These are phyloP conservation scores for Ogataea hybrid DNA, from an alignment of 1,139 yeast genomes.

Conservation along the genomic window DNA sequence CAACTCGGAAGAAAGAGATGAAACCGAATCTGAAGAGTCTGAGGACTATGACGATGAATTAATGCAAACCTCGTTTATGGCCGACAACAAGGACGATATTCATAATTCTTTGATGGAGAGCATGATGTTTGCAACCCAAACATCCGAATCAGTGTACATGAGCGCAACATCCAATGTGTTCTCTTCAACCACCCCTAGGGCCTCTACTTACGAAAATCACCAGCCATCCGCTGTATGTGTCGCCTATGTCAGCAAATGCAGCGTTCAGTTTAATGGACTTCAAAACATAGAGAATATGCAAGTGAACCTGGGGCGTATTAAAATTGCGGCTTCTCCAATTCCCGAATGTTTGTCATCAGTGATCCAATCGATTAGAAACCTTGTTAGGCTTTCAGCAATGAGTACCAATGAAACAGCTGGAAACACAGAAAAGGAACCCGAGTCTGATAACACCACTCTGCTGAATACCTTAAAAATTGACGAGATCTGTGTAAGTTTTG, in stretches of 20 bases:
- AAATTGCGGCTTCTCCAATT: constrained; percentile 41
- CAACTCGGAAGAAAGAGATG: constrained; percentile 14
- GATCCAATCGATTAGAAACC: constrained; percentile 19
- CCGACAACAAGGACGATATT: constrained; percentile 34
- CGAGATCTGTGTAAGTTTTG: constrained; percentile 39
- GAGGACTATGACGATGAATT: constrained; percentile 32
- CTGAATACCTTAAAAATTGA: constrained; percentile 39
- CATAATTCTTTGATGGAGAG: constrained; percentile 54
- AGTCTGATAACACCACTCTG: constrained; percentile 15
- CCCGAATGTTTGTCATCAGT: constrained; percentile 29
- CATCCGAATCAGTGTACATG: constrained; percentile 76
- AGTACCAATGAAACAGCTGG: neutral
- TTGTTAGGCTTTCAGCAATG: constrained; percentile 13
- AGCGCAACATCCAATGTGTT: constrained; percentile 59
- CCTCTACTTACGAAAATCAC: no score
- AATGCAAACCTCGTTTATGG: constrained; percentile 37
- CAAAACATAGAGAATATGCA: constrained; percentile 46
- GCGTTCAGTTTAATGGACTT: constrained; percentile 51
- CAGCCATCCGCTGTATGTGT: constrained; percentile 13
- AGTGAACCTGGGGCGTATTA: constrained; percentile 45
- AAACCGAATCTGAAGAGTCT: constrained; percentile 16
- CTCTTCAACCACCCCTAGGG: constrained; percentile 14
- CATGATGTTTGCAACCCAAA: constrained; percentile 64
- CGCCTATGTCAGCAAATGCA: constrained; percentile 38
- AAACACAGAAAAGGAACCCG: constrained; percentile 2